A percentile compares a stretch with the other conserved stretches of the same genome.
Evolutionary conservation across 1,284 basidiomycete genomes (phyloP).

Genomic region (Trichosporon asahii): DNA sequence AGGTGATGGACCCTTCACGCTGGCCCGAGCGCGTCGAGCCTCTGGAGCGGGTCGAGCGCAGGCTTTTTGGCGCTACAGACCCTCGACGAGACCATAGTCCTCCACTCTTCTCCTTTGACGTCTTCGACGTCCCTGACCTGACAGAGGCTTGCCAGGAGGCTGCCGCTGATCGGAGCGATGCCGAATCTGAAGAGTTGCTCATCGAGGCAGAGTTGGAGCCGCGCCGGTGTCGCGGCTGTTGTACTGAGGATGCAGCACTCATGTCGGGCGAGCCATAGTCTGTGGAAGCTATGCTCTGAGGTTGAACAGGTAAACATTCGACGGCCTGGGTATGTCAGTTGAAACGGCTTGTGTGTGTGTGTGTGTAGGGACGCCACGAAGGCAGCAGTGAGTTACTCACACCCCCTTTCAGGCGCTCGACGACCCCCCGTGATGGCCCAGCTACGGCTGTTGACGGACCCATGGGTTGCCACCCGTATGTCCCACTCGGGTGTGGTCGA

Average conservation of each 20-base stretch:
- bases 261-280: background rate
- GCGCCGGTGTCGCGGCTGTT: background rate
- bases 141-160: background rate
- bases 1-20: background rate
- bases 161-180: background rate
- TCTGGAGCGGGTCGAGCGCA: slow-evolving; percentile 11
- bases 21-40: slow-evolving; percentile 6
- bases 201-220: background rate
- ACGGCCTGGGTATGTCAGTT: background rate
- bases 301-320: background rate
- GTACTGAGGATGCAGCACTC: background rate
- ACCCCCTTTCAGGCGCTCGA: background rate
- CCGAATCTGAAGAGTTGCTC: background rate
- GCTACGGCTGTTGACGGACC: background rate
- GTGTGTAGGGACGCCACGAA: background rate
- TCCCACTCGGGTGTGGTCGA: background rate
- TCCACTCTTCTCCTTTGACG: background rate
- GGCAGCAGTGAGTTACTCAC: background rate
- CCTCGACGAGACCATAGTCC: slow-evolving; percentile 1
- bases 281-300: background rate
- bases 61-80: slow-evolving; percentile 15
- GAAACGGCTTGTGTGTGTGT: background rate
- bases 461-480: background rate
- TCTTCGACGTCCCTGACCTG: background rate
- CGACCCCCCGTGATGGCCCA: background rate